Base-by-base conservation (phyloP, 345 rosid species). In the Boechera stricta region DNA sequence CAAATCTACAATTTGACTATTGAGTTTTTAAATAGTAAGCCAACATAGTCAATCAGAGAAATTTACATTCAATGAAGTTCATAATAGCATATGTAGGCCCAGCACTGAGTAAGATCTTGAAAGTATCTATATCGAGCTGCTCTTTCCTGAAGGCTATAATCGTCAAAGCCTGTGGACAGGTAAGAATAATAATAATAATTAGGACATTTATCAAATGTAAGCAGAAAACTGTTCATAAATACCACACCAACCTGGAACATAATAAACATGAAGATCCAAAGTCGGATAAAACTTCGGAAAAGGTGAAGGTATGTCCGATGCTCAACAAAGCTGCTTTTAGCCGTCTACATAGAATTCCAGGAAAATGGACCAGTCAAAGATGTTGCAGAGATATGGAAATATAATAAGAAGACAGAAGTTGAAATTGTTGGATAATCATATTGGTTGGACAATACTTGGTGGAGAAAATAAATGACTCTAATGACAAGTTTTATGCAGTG, bases 271-370 rank as follows among this genome's bases (percentile, higher is more conserved):
- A 95, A 95, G 85, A 95, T 88, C 98, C 99, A 95, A 49, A 95
- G 94, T 52, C 98, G 87, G 72, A 89, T 96, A 64, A 95, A 95
- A 76, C 99, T 95, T 65, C 96, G 86, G 79, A 89, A 95, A 68
- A 95, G 82, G 84, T 95, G 99, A 77, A 95, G 93, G 84, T 91
- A 95, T 63, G 98, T 86, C 66, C 99, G 92, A 76, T 95, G 99
- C 89, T 95, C 99, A 51, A 95, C 98, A 66, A 95, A 95, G 66
- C 94, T 80, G 84, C 97, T 88, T 85, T 95, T 95, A 51, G 96
- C 99, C 64, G 97, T 89, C 99, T 95, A 28, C 70, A 79, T 53
- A 52, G 42, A 62, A 59, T 67, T 44, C 32, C 64, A 54, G 64
- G 64, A 54, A 67, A 60, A 52, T 26, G 18, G 28, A 67, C 68